These are phyloP conservation scores for Teunomyces barrocoloradensis DNA, from an alignment of 805 yeast species.

Conservation along the genomic window DNA sequence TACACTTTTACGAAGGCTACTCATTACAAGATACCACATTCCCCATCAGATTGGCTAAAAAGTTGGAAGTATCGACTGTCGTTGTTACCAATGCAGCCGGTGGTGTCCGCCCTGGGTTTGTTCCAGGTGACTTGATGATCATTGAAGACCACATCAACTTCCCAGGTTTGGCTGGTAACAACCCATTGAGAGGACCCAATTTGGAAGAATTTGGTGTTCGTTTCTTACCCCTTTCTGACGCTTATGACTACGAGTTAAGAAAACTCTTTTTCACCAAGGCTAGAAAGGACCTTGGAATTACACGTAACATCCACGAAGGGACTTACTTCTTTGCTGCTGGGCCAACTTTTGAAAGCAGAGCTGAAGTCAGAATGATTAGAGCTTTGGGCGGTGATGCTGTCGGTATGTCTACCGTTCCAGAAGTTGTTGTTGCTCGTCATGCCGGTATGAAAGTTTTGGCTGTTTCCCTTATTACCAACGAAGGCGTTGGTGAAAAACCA, in stretches of 20 bases:
- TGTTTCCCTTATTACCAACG: conserved; percentile 80
- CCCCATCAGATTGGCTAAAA: conserved; percentile 74
- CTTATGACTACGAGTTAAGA: conserved; percentile 76
- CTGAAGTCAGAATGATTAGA: conserved; percentile 78
- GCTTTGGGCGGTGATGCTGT: conserved; percentile 87
- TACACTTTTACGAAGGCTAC: conserved; percentile 92
- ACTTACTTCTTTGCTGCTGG: conserved; percentile 84
- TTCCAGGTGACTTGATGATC: conserved; percentile 89
- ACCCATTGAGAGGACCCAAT: conserved; percentile 87
- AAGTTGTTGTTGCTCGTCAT: conserved; percentile 89
- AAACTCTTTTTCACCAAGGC: conserved; percentile 56
- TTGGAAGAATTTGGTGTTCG: conserved; percentile 79
- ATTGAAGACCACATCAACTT: conserved; percentile 84
- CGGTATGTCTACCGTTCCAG: conserved; percentile 98
- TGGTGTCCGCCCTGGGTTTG: conserved; percentile 64
- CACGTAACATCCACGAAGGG: conserved; percentile 79
- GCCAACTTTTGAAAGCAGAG: conserved; percentile 90
- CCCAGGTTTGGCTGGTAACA: conserved; percentile 87
- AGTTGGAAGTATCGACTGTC: conserved; percentile 58
- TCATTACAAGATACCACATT: conserved; percentile 77
- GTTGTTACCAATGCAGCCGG: conserved; percentile 98
- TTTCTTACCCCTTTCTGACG: conserved; percentile 84
- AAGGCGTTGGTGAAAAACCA: conserved; percentile 68
- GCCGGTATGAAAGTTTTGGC: conserved; percentile 81
- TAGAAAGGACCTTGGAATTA: conserved; percentile 40